phyloP scores from a whole-genome alignment of 176 grass and related monocot species.

The Rhynchospora breviuscula region DNA sequence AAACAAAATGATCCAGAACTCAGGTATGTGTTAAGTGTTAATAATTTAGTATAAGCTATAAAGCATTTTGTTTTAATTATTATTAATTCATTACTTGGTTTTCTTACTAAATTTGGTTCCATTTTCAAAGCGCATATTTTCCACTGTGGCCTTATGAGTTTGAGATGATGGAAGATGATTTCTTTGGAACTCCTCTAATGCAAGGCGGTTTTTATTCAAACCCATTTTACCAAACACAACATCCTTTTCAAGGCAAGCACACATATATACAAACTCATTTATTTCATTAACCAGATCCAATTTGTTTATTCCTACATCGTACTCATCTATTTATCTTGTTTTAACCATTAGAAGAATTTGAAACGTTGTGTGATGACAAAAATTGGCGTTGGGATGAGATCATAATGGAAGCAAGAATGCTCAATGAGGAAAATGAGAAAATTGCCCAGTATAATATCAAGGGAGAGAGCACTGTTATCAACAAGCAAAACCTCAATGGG shows the following conservation, averaged over 20 bases:
- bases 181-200: background rate
- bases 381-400: no score
- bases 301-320: background rate
- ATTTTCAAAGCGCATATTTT: background rate
- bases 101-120: background rate
- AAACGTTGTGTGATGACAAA: background rate
- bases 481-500: background rate
- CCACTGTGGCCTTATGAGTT: background rate
- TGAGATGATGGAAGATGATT: background rate
- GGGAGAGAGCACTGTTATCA: no score
- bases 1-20: conserved; percentile 8
- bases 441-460: no score
- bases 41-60: background rate
- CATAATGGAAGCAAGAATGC: no score
- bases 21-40: conserved; percentile 11
- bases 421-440: no score
- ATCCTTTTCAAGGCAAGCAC: background rate
- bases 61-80: background rate
- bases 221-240: background rate
- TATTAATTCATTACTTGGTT: background rate
- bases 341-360: background rate
- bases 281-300: background rate
- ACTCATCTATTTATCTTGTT: background rate
- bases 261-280: background rate
- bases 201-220: background rate